Evolutionary conservation across 768 basidiomycete genomes (phyloP), one percentile per base, ranked within the genome.

Genomic region (Russula griseocarnosa): DNA sequence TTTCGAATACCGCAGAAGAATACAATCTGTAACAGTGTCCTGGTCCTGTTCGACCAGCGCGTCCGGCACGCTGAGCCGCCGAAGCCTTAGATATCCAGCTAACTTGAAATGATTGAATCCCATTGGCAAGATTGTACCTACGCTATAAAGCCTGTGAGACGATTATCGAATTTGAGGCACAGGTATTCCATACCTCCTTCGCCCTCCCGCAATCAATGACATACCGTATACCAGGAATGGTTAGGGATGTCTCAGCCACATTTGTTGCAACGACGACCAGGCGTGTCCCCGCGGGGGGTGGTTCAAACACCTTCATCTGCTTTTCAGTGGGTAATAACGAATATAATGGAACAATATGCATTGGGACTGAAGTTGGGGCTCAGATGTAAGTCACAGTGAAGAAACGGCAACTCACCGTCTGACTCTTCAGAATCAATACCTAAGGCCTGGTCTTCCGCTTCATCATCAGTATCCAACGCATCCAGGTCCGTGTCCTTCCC

Each of bases 21-120:
- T 96, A 98, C 14, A 98, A 84, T 44, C 97, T 85, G 73, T 98
- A 98, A 75, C 97, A 98, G 74, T 98, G 97, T 30, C 97, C 97
- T 16, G 97, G 96, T 4, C 97, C 96, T 16, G 94, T 98, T 65
- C 97, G 92, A 13, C 97, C 97, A 0, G 97, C 97, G 71, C 97
- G 89, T 72, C 97, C 97, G 4, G 97, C 88, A 64, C 97, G 83
- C 72, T 99, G 97, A 1, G 68, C 32, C 3, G 68, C 68, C 18
- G 68, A 69, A 14, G 68, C 68, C n/a, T 69, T 69, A 16, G 68
- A 69, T 56, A 64, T 86, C 96, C 95, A 99, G 60, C 83, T 85
- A 50, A 99, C 83, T 72, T 89, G 87, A 78, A 96, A 98, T 9
- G 92, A 82, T 76, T 98, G 94, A 26, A 99, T 89, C 26, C 93